phyloP scores from a whole-genome alignment of 371 early-diverging fungal species.

The Blastocladiella emersonii region DNA sequence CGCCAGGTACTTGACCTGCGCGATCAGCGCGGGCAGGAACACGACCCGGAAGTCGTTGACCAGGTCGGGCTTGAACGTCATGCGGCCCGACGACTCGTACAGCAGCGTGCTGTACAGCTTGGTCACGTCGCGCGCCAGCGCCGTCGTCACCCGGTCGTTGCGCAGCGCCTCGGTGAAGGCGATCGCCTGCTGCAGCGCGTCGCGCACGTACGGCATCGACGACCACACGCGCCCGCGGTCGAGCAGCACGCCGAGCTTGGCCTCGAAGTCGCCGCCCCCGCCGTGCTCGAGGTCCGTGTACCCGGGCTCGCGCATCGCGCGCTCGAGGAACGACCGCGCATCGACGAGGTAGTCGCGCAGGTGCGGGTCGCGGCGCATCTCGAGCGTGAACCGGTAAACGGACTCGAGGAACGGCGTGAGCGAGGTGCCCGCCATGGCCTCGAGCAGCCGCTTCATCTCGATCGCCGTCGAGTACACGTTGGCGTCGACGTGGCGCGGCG shows the following conservation, averaged over 20 bases:
- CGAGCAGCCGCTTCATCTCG: background rate
- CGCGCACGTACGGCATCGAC: background rate
- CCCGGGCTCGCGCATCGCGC: background rate
- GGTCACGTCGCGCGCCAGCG: background rate
- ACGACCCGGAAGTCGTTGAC: constrained; percentile 13
- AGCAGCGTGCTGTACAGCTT: background rate
- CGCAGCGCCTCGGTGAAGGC: constrained; percentile 1
- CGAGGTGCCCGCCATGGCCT: constrained; percentile 1
- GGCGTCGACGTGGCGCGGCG: background rate
- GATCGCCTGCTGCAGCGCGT: background rate
- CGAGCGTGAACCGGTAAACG: background rate
- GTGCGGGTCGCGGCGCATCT: background rate
- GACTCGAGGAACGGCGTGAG: constrained; percentile 2
- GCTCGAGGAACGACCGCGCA: background rate
- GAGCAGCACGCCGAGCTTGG: background rate
- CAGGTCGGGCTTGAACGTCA: constrained; percentile 16
- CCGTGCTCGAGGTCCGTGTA: background rate
- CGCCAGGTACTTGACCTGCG: constrained; percentile 19
- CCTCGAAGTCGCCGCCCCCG: background rate
- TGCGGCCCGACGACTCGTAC: background rate
- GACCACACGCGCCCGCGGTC: constrained; percentile 4
- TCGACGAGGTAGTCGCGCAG: background rate
- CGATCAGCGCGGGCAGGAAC: constrained; percentile 9
- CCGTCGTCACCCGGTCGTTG: background rate
- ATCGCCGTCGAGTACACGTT: background rate